Evolutionary conservation across 2,329 filamentous ascomycete genomes (phyloP).

Genomic region (Penicillium crustosum): DNA sequence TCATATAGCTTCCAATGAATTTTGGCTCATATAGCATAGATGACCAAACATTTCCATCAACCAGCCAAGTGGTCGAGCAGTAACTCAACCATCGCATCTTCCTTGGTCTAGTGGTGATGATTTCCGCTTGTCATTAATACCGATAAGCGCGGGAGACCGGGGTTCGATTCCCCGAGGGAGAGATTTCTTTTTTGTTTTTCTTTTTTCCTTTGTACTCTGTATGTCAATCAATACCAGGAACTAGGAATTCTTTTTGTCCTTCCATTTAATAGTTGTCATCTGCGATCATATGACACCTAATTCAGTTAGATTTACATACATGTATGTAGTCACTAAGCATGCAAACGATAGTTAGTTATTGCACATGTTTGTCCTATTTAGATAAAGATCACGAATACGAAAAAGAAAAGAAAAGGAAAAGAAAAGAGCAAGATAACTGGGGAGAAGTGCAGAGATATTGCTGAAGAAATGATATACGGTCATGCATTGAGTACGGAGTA

Average conservation of each 20-base stretch:
- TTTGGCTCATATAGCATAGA: too few species aligned
- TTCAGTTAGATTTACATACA: too few species aligned
- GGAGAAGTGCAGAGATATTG: background rate
- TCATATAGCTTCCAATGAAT: background rate
- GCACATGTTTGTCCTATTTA: background rate
- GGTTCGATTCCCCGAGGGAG: slow-evolving; percentile 38
- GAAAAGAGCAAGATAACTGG: background rate
- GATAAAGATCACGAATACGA: background rate
- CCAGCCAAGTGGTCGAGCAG: slow-evolving; percentile 27
- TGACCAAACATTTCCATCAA: slow-evolving; percentile 1
- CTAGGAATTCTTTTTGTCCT: too few species aligned
- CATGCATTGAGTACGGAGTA: background rate
- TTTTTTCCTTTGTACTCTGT: background rate
- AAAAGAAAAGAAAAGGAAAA: background rate
- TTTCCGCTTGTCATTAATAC: slow-evolving; percentile 32
- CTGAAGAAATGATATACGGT: background rate
- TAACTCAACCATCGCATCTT: slow-evolving; percentile 23
- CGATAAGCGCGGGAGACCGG: slow-evolving; percentile 36
- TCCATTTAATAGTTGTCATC: background rate
- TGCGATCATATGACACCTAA: background rate
- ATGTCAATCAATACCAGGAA: too few species aligned
- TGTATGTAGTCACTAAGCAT: background rate
- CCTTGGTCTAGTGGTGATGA: slow-evolving; percentile 34
- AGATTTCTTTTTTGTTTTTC: slow-evolving; percentile 17
- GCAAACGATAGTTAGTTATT: too few species aligned